Percentiles rank a stretch among this genome's conserved stretches.
Evolutionary conservation across 106 monocot genomes (phyloP).

Genomic region (Chionographis japonica): DNA sequence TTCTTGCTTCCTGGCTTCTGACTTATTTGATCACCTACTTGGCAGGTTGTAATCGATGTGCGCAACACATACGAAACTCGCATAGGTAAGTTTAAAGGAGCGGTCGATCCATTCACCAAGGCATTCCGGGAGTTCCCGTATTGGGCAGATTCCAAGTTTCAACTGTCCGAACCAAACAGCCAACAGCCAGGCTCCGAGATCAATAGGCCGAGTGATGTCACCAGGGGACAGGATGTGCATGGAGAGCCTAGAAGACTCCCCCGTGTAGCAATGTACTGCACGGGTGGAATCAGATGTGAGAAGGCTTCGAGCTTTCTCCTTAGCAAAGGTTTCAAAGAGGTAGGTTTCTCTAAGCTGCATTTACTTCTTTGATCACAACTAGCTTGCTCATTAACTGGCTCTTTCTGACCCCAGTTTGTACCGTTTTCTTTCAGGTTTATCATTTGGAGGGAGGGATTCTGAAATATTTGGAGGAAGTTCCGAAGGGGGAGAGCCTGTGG

Average conservation of each 20-base stretch:
- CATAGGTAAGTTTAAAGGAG: constrained; percentile 87
- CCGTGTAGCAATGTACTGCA: constrained; percentile 95
- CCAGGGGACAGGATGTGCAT: constrained; percentile 1
- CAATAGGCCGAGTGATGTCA: background rate
- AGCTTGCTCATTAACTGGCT: no score
- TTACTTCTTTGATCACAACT: background rate
- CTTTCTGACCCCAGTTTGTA: no score
- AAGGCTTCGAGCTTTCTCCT: constrained; percentile 97
- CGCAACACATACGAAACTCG: constrained; percentile 88
- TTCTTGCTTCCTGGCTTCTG: background rate
- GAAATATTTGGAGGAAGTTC: constrained; percentile 88
- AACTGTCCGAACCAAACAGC: constrained; percentile 18
- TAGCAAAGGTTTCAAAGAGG: constrained; percentile 92
- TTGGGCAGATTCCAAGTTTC: constrained; percentile 83
- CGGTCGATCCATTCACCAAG: constrained; percentile 82
- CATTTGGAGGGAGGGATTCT: constrained; percentile 96
- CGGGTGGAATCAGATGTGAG: constrained; percentile 95
- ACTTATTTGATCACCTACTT: background rate
- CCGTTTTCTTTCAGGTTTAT: constrained; percentile 52
- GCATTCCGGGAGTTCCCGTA: constrained; percentile 81
- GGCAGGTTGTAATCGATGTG: constrained; percentile 87
- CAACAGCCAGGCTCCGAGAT: background rate
- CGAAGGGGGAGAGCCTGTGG: constrained; percentile 75
- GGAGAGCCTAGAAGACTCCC: constrained; percentile 36
- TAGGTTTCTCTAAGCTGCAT: background rate